Evolutionary conservation across 345 rosid genomes (phyloP).

Genomic region (Angophora floribunda): DNA sequence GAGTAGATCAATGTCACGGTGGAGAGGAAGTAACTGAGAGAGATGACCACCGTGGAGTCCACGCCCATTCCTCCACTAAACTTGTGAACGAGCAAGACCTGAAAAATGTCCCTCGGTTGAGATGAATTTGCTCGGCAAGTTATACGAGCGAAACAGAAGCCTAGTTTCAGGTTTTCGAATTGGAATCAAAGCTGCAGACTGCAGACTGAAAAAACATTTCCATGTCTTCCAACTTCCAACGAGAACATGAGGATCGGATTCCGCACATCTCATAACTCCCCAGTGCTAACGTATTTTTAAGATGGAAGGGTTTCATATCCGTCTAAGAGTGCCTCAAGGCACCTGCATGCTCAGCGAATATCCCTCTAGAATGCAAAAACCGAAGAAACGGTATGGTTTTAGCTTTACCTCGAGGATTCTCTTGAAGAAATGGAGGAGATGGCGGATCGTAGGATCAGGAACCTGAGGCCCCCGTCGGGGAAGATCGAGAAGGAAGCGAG

Average conservation of each 20-base stretch:
- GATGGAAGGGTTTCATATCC: background rate
- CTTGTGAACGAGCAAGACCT: constrained; percentile 15
- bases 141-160: background rate
- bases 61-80: constrained; percentile 3
- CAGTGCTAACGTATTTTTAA: background rate
- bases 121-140: background rate
- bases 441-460: constrained; percentile 35
- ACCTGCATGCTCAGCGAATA: background rate
- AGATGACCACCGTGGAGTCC: background rate
- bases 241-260: too few relatives aligned
- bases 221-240: too few relatives aligned
- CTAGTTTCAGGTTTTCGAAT: background rate
- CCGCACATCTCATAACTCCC: background rate
- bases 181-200: background rate
- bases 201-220: too few relatives aligned
- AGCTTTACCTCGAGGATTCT: constrained; percentile 40
- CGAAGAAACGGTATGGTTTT: background rate
- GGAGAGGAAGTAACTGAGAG: background rate
- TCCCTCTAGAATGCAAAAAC: background rate
- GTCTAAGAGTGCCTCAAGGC: background rate
- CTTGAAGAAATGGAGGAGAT: constrained; percentile 68
- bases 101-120: background rate
- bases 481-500: constrained; percentile 38
- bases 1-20: background rate
- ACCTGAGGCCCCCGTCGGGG: constrained; percentile 25